phyloP scores from a whole-genome alignment of 306 rosid genomes.

The Cucurbita ficifolia region DNA sequence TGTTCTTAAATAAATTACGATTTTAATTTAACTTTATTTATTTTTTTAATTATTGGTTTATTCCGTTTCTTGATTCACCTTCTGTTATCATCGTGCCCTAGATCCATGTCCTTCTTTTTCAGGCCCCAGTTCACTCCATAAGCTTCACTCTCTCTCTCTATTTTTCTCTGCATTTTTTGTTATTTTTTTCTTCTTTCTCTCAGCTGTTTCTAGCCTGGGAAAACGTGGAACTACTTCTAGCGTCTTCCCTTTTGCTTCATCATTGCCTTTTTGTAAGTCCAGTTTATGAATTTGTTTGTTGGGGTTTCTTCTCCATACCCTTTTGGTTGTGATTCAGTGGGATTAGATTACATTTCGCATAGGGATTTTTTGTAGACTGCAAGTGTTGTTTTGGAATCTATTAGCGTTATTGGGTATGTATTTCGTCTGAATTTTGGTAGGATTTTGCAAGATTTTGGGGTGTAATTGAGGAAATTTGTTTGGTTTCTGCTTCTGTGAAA shows the following conservation, averaged over 20 bases:
- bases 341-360: not conserved
- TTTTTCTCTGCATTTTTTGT: not conserved
- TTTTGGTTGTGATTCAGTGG: not conserved
- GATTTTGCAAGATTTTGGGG: not conserved
- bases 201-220: not conserved
- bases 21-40: not conserved
- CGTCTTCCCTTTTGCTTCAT: not conserved
- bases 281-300: not conserved
- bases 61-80: not conserved
- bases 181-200: not conserved
- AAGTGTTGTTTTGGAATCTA: not conserved
- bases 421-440: not conserved
- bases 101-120: constrained; percentile 60
- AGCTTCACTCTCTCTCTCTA: not conserved
- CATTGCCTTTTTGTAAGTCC: not conserved
- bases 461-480: not conserved
- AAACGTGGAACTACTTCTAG: not conserved
- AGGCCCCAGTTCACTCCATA: constrained; percentile 19
- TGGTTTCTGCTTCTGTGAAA: not conserved
- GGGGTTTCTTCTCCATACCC: not conserved
- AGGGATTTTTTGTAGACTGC: not conserved
- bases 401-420: not conserved
- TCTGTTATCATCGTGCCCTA: constrained; percentile 32
- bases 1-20: not conserved
- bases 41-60: too few relatives aligned